Conservation (phyloP, 345 rosid species). For the Pistacia vera region DNA sequence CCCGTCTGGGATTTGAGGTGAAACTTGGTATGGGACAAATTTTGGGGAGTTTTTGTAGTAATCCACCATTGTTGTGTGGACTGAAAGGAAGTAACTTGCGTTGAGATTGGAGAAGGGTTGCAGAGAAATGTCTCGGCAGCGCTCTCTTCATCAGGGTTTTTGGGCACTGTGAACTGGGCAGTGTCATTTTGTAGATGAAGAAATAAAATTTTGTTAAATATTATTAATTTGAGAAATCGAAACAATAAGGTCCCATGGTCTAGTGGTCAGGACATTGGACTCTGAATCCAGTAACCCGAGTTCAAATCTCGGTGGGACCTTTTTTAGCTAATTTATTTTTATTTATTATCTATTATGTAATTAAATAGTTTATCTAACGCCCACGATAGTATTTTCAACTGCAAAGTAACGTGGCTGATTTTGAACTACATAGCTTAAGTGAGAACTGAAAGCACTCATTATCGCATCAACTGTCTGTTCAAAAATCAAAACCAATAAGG, state of each 20-base stretch:
- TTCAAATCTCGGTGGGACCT: conserved; percentile 98
- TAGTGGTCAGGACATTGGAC: conserved; percentile 95
- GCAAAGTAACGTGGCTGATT: no score
- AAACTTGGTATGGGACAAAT: conserved; percentile 15
- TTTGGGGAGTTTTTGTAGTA: conserved; percentile 18
- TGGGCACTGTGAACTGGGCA: background rate
- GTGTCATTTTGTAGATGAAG: fast-evolving
- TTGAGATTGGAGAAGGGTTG: conserved; percentile 24
- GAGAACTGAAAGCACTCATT: no score
- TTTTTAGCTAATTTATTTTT: background rate
- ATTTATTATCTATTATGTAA: no score
- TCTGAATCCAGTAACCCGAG: conserved; percentile 98
- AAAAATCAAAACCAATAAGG: no score
- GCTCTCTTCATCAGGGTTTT: conserved; percentile 39
- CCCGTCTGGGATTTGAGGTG: conserved; percentile 35
- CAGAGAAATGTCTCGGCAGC: conserved; percentile 20
- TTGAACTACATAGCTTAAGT: no score
- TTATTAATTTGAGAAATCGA: no score
- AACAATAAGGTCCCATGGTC: conserved; percentile 54
- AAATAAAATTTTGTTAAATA: background rate
- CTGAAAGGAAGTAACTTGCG: conserved; percentile 8
- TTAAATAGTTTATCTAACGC: no score
- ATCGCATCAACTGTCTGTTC: no score
- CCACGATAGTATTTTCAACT: no score
- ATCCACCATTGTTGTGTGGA: conserved; percentile 31